Conservation (phyloP, 257 asterid species). For the Capsicum rhomboideum region DNA sequence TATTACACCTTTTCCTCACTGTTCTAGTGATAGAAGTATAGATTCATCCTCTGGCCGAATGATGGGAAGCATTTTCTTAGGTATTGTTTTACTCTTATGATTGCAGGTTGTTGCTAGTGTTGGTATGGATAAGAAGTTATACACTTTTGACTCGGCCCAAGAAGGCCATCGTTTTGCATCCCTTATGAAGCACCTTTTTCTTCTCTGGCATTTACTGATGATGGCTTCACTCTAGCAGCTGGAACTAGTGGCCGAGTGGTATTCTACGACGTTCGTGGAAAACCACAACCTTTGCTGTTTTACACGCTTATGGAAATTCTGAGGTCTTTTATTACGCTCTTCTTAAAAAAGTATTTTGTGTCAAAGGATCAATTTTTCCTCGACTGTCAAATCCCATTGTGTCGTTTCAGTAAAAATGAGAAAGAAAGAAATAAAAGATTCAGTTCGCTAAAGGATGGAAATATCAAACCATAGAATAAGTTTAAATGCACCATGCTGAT, state of each 20-base stretch:
- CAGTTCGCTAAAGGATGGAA: neutral
- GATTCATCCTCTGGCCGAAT: no score
- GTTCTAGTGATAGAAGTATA: no score
- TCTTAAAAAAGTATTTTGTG: constrained; percentile 8
- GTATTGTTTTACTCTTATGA: no score
- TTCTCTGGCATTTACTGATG: constrained; percentile 82
- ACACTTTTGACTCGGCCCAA: no score
- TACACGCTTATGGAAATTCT: constrained; percentile 75
- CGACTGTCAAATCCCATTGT: neutral
- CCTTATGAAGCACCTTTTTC: constrained; percentile 89
- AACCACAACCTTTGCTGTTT: constrained; percentile 85
- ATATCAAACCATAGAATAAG: neutral
- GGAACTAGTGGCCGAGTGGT: constrained; percentile 89
- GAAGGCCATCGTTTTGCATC: constrained; percentile 74
- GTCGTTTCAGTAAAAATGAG: no score
- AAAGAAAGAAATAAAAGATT: neutral
- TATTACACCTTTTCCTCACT: no score
- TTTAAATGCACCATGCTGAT: no score
- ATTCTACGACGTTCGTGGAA: constrained; percentile 87
- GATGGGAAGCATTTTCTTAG: no score
- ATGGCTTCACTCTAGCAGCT: constrained; percentile 85
- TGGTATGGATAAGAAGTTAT: no score
- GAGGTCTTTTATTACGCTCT: constrained; percentile 34
- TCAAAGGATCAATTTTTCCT: neutral
- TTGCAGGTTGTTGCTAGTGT: no score